phyloP scores from a whole-genome alignment of 345 rosid genomes.

The Salix caprea region DNA sequence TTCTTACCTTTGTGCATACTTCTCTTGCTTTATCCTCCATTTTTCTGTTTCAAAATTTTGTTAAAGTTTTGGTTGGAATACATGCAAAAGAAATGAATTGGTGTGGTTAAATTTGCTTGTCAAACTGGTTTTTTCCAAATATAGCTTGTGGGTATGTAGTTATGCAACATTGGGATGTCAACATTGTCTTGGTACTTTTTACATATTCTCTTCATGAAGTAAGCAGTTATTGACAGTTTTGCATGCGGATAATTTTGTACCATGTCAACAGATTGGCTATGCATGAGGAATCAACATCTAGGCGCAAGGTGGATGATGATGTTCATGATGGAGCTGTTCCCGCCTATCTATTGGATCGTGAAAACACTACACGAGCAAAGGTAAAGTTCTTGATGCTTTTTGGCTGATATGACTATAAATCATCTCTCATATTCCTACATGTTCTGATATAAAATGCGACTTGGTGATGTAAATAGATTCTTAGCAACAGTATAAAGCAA shows the following conservation, averaged over 20 bases:
- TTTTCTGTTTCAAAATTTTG: neutral
- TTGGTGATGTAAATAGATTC: slow-evolving; percentile 43
- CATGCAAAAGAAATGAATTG: neutral
- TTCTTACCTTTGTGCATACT: neutral
- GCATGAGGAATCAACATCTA: slow-evolving; percentile 85
- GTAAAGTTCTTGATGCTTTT: slow-evolving; percentile 21
- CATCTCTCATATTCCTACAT: neutral
- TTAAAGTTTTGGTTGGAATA: neutral
- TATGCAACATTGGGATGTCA: neutral
- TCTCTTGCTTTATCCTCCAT: neutral
- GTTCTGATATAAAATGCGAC: neutral
- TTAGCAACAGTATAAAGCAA: slow-evolving; percentile 91
- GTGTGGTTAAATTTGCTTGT: neutral
- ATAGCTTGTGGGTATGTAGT: neutral
- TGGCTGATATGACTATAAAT: neutral
- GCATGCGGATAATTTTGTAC: neutral
- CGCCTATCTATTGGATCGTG: slow-evolving; percentile 94
- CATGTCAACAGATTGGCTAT: slow-evolving; percentile 56
- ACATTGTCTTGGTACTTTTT: neutral
- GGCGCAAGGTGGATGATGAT: slow-evolving; percentile 81
- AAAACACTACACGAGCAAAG: slow-evolving; percentile 74
- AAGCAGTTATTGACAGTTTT: neutral
- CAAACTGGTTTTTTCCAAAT: neutral
- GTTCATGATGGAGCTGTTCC: slow-evolving; percentile 96
- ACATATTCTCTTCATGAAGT: too few relatives aligned